Evolutionary conservation across 441 rosid genomes (phyloP).

Genomic region (Dalechampia spathulata): DNA sequence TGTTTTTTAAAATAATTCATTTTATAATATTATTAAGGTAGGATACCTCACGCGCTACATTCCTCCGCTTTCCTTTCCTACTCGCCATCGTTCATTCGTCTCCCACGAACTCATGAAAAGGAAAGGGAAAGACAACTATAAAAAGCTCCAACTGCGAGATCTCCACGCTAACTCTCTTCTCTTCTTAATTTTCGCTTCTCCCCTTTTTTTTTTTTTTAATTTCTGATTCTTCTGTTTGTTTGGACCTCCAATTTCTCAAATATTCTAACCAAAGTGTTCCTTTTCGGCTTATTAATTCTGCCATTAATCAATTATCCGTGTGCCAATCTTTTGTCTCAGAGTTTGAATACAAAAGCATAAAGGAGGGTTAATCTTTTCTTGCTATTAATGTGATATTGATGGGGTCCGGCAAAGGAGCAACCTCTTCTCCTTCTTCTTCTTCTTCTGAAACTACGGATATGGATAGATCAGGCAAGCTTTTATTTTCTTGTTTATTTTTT

Average conservation of each 20-base stretch:
- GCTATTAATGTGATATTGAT: slow-evolving; percentile 20
- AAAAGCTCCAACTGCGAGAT: slow-evolving; percentile 6
- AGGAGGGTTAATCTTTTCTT: no score
- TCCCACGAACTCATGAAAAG: no score
- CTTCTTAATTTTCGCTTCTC: background rate
- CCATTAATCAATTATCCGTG: background rate
- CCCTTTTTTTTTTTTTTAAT: background rate
- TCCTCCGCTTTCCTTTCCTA: no score
- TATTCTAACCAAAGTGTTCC: no score
- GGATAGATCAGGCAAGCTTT: slow-evolving; percentile 30
- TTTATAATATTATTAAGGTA: no score
- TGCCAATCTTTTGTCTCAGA: background rate
- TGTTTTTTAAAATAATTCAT: no score
- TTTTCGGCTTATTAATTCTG: background rate
- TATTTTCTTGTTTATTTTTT: background rate
- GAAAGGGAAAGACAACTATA: background rate
- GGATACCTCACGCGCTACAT: no score
- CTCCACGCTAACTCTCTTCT: background rate
- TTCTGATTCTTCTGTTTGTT: background rate
- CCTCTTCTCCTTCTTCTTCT: slow-evolving; percentile 37
- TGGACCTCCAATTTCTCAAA: background rate
- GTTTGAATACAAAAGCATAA: background rate
- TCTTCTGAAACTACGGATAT: slow-evolving; percentile 29
- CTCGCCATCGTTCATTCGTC: no score
- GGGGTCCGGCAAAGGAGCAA: slow-evolving; percentile 39